Evolutionary conservation across 495 filamentous ascomycete genomes (phyloP), one percentile per base, ranked within the genome.

Genomic region (Sordaria brevicollis): DNA sequence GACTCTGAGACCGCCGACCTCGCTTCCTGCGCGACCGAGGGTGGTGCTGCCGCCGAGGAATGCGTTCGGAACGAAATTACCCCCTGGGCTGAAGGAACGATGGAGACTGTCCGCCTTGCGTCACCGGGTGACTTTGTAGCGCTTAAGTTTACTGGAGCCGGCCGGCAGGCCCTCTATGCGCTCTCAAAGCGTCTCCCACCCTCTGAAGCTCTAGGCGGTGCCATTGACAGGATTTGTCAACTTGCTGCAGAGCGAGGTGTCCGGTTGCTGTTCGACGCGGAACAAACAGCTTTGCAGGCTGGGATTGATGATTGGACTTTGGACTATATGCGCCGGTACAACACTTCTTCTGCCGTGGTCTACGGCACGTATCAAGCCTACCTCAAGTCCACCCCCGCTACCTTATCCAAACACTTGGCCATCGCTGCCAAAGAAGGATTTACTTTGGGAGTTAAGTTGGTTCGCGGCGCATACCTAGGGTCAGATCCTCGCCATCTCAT

Each of bases 111-210:
- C 6, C 81, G 86, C 17, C 89, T 96, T 81, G 86, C 91, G 0
- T 83, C 85, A 39, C 83, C 86, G 7, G 92, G 91, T 6, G 93
- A 97, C 75, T 97, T 93, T 75, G 89, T 97, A 35, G 93, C 92
- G 2, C 79, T 97, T 68, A 98, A 98, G 84, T 95, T 95, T 81
- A 94, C 91, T 21, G 94, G 94, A n/a, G 93, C 94, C 71, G 94
- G 94, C 17, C 82, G 82, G n/a, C 88, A 90, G 71, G 92, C 91
- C 0, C 84, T 96, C 29, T 81, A 86, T 65, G 82, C 84, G 33
- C 82, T 96, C 17, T 86, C 88, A 65, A 78, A 86, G 36, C 77
- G 87, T 37, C 77, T 84, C 1, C 80, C 83, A 7, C 90, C 93
- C 2, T 83, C 88, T 1, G 83, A 84, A 11, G 82, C 84, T 17